Evolutionary conservation across 257 asterid species (phyloP).

Genomic region (Solanum peruvianum): DNA sequence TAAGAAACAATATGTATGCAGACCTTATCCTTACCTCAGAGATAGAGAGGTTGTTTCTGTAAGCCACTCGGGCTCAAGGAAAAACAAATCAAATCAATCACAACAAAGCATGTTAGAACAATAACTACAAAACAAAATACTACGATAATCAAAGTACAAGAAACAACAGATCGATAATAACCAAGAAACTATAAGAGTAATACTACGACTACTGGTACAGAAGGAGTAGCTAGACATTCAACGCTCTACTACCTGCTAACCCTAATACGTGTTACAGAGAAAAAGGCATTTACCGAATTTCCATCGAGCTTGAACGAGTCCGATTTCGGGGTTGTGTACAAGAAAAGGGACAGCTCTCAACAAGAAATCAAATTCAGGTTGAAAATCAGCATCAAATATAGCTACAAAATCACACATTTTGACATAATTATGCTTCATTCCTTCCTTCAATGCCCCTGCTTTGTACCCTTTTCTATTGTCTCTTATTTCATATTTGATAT

Average conservation of each 20-base stretch:
- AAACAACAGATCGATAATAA: neutral
- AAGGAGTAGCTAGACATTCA: neutral
- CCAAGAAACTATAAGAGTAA: neutral
- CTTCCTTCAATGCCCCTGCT: conserved; percentile 32
- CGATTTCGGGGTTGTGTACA: conserved; percentile 19
- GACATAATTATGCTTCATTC: conserved; percentile 22
- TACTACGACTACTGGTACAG: neutral
- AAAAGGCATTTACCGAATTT: conserved; percentile 14
- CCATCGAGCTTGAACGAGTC: conserved; percentile 38
- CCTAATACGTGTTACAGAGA: neutral
- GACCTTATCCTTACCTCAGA: neutral
- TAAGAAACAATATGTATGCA: neutral
- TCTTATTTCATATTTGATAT: conserved; percentile 24
- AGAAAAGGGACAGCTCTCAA: conserved; percentile 23
- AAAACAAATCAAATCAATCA: neutral
- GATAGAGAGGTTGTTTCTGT: neutral
- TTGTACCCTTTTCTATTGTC: conserved; percentile 27
- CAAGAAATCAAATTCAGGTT: conserved; percentile 20
- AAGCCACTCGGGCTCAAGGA: neutral
- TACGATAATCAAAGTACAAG: neutral
- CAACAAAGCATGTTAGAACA: neutral
- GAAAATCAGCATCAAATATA: conserved; percentile 32
- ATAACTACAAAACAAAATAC: neutral
- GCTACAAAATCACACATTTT: conserved; percentile 22
- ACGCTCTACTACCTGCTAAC: neutral